Evolutionary conservation across 164 flowering plant species (phyloP).

Genomic region (Magnolia sinica): DNA sequence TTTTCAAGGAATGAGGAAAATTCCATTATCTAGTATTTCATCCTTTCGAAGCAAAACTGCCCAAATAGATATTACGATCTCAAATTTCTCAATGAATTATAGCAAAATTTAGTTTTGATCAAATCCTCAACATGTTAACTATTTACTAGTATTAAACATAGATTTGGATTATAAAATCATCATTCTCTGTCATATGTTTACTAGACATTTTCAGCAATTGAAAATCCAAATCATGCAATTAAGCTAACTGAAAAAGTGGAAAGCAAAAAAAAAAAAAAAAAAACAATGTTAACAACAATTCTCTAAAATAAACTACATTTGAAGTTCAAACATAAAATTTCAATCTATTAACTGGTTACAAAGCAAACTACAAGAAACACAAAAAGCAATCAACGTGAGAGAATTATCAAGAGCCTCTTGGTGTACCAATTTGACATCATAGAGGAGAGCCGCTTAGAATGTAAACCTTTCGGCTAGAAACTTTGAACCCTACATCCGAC

Average conservation of each 20-base stretch:
- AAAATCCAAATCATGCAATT: not conserved
- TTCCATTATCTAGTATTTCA: too few species aligned
- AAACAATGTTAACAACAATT: not conserved
- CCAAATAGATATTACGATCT: not conserved
- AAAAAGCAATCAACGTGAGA: slow-evolving; percentile 8
- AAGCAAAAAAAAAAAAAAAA: too few species aligned
- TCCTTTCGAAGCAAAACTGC: not conserved
- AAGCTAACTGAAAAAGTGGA: too few species aligned
- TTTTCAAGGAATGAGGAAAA: too few species aligned
- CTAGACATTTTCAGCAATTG: not conserved
- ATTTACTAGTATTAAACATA: not conserved
- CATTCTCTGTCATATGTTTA: not conserved
- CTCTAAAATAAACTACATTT: slow-evolving; percentile 4
- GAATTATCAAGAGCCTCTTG: slow-evolving; percentile 12
- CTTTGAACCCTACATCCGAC: slow-evolving; percentile 91
- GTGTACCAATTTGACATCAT: slow-evolving; percentile 16
- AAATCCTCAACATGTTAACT: not conserved
- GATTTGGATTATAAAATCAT: not conserved
- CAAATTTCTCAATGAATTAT: not conserved
- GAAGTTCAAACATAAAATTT: not conserved
- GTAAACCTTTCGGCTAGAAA: slow-evolving; percentile 90
- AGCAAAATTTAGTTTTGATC: not conserved
- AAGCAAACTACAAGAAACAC: not conserved
- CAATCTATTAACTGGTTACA: not conserved
- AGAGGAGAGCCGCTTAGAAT: slow-evolving; percentile 19